Evolutionary conservation across 2,329 filamentous ascomycete genomes (phyloP).

Genomic region (Meredithiella fracta): DNA sequence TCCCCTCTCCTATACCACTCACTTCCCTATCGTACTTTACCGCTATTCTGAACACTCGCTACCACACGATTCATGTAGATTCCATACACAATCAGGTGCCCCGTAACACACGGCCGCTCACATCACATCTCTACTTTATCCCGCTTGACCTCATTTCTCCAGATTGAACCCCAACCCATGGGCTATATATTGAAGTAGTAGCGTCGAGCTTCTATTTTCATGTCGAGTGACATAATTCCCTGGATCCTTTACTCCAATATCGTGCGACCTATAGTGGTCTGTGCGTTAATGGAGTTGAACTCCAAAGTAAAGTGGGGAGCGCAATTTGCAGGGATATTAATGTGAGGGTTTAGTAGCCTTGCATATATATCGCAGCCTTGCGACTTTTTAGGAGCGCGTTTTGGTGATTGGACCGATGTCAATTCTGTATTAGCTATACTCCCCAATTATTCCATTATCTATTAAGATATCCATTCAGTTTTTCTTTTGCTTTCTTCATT

Average conservation of each 20-base stretch:
- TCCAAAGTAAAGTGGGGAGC: background rate
- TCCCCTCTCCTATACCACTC: too few relatives aligned
- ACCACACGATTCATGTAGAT: too few relatives aligned
- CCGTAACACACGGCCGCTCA: too few relatives aligned
- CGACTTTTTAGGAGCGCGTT: background rate
- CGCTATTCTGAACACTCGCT: too few relatives aligned
- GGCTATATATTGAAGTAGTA: background rate
- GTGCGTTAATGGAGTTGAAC: background rate
- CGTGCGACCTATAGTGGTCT: background rate
- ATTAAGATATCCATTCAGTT: background rate
- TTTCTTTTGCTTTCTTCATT: background rate
- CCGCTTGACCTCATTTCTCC: background rate
- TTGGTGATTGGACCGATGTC: background rate
- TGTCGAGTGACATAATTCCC: background rate
- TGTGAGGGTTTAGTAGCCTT: background rate
- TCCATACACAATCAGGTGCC: too few relatives aligned
- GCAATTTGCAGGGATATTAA: background rate
- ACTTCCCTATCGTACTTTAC: too few relatives aligned
- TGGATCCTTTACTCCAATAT: slow-evolving; percentile 1
- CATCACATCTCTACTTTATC: too few relatives aligned
- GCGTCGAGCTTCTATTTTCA: background rate
- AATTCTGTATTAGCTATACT: too few relatives aligned
- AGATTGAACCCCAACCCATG: background rate
- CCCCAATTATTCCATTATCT: background rate
- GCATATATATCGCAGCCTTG: slow-evolving; percentile 5